Evolutionary conservation across 305 asterid genomes (phyloP).

Genomic region (Rubia peregrina): DNA sequence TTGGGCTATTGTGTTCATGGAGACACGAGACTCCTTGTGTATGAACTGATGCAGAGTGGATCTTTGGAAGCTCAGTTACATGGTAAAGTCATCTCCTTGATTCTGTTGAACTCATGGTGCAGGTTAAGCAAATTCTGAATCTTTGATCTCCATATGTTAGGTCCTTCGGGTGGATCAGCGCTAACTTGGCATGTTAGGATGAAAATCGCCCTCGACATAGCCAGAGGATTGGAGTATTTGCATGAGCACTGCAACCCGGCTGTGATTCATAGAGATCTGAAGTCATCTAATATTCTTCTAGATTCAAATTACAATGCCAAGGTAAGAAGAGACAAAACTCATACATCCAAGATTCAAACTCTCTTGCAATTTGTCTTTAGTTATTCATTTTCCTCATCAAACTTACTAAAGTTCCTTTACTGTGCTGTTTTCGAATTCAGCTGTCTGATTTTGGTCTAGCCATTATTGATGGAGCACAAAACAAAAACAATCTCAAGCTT

Average conservation of each 20-base stretch:
- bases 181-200: slow-evolving; percentile 53
- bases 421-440: slow-evolving; percentile 29
- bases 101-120: not conserved
- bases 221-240: slow-evolving; percentile 73
- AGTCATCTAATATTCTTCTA: slow-evolving; percentile 77
- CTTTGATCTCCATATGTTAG: slow-evolving; percentile 27
- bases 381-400: slow-evolving; percentile 11
- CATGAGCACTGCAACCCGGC: slow-evolving; percentile 66
- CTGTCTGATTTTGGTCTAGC: slow-evolving; percentile 79
- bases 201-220: slow-evolving; percentile 66
- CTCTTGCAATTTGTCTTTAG: slow-evolving; percentile 6
- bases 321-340: slow-evolving; percentile 24
- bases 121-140: slow-evolving; percentile 13
- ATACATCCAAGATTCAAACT: not conserved
- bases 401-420: not conserved
- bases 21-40: slow-evolving; percentile 58
- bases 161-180: slow-evolving; percentile 55
- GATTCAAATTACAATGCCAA: slow-evolving; percentile 70
- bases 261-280: slow-evolving; percentile 77
- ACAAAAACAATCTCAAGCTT: slow-evolving; percentile 48
- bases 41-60: slow-evolving; percentile 60
- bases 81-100: slow-evolving; percentile 33
- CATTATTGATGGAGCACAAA: slow-evolving; percentile 44
- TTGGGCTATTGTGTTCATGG: slow-evolving; percentile 55
- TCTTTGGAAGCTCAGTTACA: slow-evolving; percentile 69